Base-by-base conservation (phyloP, 495 filamentous ascomycete genomes). In the Penicillium lividum region DNA sequence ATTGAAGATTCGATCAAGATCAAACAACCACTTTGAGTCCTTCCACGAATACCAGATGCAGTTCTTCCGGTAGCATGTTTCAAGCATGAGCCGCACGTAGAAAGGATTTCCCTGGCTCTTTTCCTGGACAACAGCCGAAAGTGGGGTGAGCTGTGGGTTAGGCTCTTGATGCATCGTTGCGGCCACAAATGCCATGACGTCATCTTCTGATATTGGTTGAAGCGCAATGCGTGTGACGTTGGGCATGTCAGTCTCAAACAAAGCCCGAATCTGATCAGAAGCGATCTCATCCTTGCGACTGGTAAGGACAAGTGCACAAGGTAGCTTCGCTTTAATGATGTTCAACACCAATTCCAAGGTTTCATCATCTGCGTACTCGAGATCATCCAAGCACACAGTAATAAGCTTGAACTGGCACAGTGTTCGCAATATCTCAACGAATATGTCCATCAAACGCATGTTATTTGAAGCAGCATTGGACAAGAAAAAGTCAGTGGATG, bases 41-140 rank as follows among this genome's bases (percentile, higher is more conserved):
- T 85, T 87, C 82, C 92, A 97, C 46, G 88, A 88, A 72, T 93
- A 96, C 84, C 88, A 95, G 51, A 97, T 86, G 64, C 89, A 93
- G 61, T 85, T 86, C 68, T 91, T 95, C 16, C 87, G 84, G 69
- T 95, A 86, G 65, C 89, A 92, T 7, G 88, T 87, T 65, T 89
- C 89, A n/a, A 97, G 81, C 84, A 97, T 93, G 69, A 95, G 89
- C 31, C 89, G 84, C 59, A 96, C 87, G 61, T 93, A 93, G 69
- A 96, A 96, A 0, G 90, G 89, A 64, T 95, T 94, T 0, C 91
- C 90, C 13, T 80, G 78, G 25, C 86, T 89, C 72, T 93, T 92
- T 62, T 92, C 90, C 69, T 92, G 88, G 16, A 95, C 81, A 10
- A 93, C 86, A 18, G 89, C 83, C 9, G 86, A 84, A 11, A 80